Conservation (phyloP, 495 filamentous ascomycete species). For the Penicillium flavigenum region DNA sequence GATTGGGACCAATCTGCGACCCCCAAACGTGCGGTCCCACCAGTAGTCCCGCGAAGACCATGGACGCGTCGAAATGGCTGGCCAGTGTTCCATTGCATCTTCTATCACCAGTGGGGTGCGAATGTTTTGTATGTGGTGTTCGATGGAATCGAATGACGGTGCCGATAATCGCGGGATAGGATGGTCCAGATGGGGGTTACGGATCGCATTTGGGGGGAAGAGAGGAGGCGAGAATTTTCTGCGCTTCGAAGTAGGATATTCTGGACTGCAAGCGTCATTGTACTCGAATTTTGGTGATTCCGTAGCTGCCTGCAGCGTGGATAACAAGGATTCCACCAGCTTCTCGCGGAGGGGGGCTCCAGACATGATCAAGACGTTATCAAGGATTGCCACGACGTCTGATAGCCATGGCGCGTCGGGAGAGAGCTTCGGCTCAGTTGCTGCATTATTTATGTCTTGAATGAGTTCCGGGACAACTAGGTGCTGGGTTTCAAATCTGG, state of each 20-base stretch:
- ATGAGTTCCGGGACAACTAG: slow-evolving; percentile 18
- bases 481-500: slow-evolving; percentile 8
- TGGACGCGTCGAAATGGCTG: slow-evolving; percentile 62
- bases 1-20: slow-evolving; percentile 78
- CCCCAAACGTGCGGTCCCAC: slow-evolving; percentile 68
- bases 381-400: slow-evolving; percentile 62
- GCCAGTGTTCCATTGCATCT: slow-evolving; percentile 67
- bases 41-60: slow-evolving; percentile 80
- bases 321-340: slow-evolving; percentile 53
- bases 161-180: slow-evolving; percentile 38
- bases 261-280: background rate
- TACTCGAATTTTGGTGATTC: background rate
- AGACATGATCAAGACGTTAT: slow-evolving; percentile 79
- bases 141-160: slow-evolving; percentile 61
- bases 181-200: slow-evolving; percentile 34
- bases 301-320: slow-evolving; percentile 31
- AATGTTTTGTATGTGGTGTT: slow-evolving; percentile 54
- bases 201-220: slow-evolving; percentile 39
- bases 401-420: slow-evolving; percentile 33
- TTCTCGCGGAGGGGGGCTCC: slow-evolving; percentile 65
- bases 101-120: slow-evolving; percentile 70
- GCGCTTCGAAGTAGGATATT: slow-evolving; percentile 25
- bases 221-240: slow-evolving; percentile 38
- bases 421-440: slow-evolving; percentile 8
- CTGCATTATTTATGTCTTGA: slow-evolving; percentile 11